A percentile compares a stretch with the other conserved stretches of the same genome.
These are phyloP conservation scores for Jatropha podagrica DNA, from an alignment of 441 rosid genomes.

Conservation along the genomic window DNA sequence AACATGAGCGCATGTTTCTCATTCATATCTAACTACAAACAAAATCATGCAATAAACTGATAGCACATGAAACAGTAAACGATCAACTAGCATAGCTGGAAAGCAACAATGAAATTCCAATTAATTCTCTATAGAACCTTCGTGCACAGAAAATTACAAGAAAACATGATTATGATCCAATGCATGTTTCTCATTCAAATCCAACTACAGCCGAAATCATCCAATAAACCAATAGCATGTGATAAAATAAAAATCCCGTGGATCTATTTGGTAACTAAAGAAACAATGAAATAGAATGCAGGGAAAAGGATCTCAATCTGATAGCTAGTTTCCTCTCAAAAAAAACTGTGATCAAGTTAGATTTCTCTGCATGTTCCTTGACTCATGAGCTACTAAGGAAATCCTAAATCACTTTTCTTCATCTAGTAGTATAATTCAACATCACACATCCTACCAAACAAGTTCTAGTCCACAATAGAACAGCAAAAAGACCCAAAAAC, in stretches of 20 bases:
- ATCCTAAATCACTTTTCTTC: slow-evolving; percentile 9
- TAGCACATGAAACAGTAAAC: background rate
- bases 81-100: background rate
- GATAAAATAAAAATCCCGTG: background rate
- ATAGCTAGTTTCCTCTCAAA: background rate
- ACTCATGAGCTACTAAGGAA: slow-evolving; percentile 11
- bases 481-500: slow-evolving; percentile 7
- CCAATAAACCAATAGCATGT: background rate
- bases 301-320: background rate
- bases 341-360: background rate
- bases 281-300: background rate
- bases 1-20: slow-evolving; percentile 8
- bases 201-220: background rate
- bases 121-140: background rate
- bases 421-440: slow-evolving; percentile 2
- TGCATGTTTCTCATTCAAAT: slow-evolving; percentile 17
- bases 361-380: slow-evolving; percentile 4
- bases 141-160: background rate
- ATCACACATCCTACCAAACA: slow-evolving; percentile 7
- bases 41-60: slow-evolving; percentile 6
- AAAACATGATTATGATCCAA: slow-evolving; percentile 3
- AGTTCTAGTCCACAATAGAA: slow-evolving; percentile 24
- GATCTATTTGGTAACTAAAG: slow-evolving; percentile 6
- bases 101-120: slow-evolving; percentile 9
- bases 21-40: slow-evolving; percentile 2